Evolutionary conservation across 108 stramenopile species (phyloP), one percentile per base, ranked within the genome.

Genomic region (Mayamaea pseudoterrestris): DNA sequence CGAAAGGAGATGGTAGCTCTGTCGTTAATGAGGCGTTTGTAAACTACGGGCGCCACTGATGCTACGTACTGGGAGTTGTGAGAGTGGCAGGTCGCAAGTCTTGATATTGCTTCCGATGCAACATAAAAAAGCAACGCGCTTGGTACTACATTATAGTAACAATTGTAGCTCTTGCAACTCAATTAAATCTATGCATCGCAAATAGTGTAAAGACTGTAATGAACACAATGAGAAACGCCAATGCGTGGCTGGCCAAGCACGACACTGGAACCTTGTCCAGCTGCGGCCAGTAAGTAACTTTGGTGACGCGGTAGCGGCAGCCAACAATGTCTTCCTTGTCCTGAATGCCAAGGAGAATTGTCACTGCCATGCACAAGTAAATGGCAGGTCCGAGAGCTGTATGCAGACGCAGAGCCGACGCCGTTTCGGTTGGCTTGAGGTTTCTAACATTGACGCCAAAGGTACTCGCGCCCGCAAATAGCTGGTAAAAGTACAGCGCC

Each of bases 291-390:
- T 52, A n/a, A 61, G 78, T 74, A 4, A 65, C 34, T 27, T 51
- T 21, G 2, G 63, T 45, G 22, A 83, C 81, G 24, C 21, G 11
- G 30, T 83, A 83, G 30, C 57, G 35, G 55, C 81, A 83, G 16
- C 68, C 68, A 35, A 76, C 48, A 53, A 78, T 78, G 26, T 74
- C 76, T 47, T 83, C 81, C 65, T 83, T 78, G 41, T 83, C 81
- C 47, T 78, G 76, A 48, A 83, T 78, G 2, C 81, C 81, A 35
- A 83, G 34, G 41, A 83, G 13, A 30, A 83, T 78, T 18, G 81
- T 78, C 7, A 53, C 48, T 0, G 71, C 55, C 5, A 62, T 56
- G 12, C 48, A 41, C 8, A 64, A 35, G 40, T 83, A 74, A 40
- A 83, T 45, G 9, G 67, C 32, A 5, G 81, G 58, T 9, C 81